Base-by-base conservation (phyloP, 2,329 filamentous ascomycete genomes). In the Cladosporium sp. region DNA sequence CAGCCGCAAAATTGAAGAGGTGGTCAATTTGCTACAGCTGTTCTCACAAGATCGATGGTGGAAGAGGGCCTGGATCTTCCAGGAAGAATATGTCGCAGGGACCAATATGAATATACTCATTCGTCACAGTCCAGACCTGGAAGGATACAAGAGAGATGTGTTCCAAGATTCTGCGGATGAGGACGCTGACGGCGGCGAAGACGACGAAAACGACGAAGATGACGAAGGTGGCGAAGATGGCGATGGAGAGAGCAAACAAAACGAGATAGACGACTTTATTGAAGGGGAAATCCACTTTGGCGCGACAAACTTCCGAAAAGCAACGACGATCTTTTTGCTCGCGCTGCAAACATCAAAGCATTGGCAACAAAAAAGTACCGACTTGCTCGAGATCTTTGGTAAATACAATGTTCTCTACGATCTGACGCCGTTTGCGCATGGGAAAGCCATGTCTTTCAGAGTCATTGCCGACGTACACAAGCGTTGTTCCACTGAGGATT, bases 371-470 rank as follows among this genome's bases (percentile, higher is more conserved):
- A 28, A 28, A 28, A 28, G 28, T 28, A 28, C 3, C 3, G 28
- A 28, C 3, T 28, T 67, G 49, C 41, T 65, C 44, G n/a, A 65
- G 2, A 38, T 7, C 2, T 67, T 67, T 28, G 36, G 55, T 3
- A 65, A 41, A 41, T 65, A 59, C 63, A 59, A 54, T 11, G 12
- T 65, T 8, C 63, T 59, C 2, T 65, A 65, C 26, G 3, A 38
- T 3, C 1, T 12, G 4, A 18, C 30, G 18, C 5, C 1, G 1
- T 6, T 14, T 12, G 30, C 28, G 28, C 28, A 28, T 28, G 24
- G 30, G 24, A 24, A 26, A 30, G 44, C 49, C 28, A 59, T 65
- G 55, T 65, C 55, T 4, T 21, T 41, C 2, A 51, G 30, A 14
- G 26, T 65, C 4, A 12, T 60, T 24, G 41, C 54, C 21, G 63